A percentile compares a stretch with the other conserved stretches of the same genome.
phyloP scores from a whole-genome alignment of 106 monocot genomes.

The Allium fistulosum region DNA sequence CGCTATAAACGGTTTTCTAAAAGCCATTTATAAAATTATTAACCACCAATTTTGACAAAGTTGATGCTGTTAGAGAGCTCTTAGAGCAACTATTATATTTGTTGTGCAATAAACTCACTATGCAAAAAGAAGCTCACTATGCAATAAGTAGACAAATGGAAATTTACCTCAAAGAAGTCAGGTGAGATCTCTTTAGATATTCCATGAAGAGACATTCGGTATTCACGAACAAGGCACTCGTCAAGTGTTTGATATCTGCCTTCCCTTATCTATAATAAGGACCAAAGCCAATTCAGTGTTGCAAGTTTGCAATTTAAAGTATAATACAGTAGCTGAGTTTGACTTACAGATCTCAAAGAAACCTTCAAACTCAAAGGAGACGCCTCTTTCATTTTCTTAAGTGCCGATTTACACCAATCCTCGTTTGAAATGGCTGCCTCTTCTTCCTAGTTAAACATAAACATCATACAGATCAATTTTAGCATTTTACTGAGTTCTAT shows the following conservation, averaged over 20 bases:
- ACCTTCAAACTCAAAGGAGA: conserved; percentile 90
- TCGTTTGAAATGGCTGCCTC: conserved; percentile 59
- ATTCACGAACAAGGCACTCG: conserved; percentile 86
- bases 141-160: not conserved
- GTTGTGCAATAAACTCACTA: not conserved
- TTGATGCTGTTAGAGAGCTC: no score
- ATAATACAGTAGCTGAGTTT: not conserved
- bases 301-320: not conserved
- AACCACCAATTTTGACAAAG: no score
- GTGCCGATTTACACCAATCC: conserved; percentile 81
- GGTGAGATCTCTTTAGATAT: conserved; percentile 52
- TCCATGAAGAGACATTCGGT: conserved; percentile 81
- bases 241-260: conserved; percentile 92
- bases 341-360: conserved; percentile 79
- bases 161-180: conserved; percentile 76
- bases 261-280: conserved; percentile 57
- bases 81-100: not conserved
- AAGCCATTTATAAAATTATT: no score
- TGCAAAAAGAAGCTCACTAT: not conserved
- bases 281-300: not conserved
- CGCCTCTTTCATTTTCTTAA: conserved; percentile 82
- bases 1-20: no score
- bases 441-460: conserved; percentile 37
- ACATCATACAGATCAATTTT: no score
- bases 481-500: no score